Base-by-base conservation (phyloP, 768 basidiomycete species). In the Leccinum subtestaceum region DNA sequence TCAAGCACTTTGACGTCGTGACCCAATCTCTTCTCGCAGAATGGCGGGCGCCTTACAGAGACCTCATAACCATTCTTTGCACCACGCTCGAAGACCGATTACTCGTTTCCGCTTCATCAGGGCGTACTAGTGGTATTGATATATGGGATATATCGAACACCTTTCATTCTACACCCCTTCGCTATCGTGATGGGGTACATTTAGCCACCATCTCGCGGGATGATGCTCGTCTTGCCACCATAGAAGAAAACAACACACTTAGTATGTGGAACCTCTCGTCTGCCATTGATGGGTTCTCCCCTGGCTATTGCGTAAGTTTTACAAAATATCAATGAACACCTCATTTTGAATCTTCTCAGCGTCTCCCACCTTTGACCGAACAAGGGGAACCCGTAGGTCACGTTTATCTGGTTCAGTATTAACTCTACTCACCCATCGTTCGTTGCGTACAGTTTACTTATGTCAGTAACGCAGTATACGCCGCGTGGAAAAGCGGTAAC, bases 91-190 rank as follows among this genome's bases (percentile, higher is more conserved):
- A 27, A 5, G 53, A n/a, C 29, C 60, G 53, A 34, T 51, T 58
- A 25, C 60, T 65, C 25, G 13, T 58, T 46, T 29, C 29, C 9
- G 5, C 21, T 19, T 21, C 32, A 51, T 21, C 32, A 8, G 21
- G 55, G 40, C 19, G 9, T 29, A 9, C 8, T 29, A 29, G 4
- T 1, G 11, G n/a, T 6, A 49, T 66, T 25, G 57, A 65, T 27
- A 51, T 65, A n/a, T 66, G 65, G 63, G 58, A 59, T 46, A 55
- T 55, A 53, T 25, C 49, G 34, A n/a, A 43, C 19, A 48, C n/a
- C 25, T 34, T 51, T 43, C 4, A 43, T 13, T 23, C 19, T 3
- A 13, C 56, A 51, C 57, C 38, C 13, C 45, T 66, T 10, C 52
- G 47, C 23, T 63, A 52, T 10, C 34, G n/a, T 19, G 21, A 49